Base-by-base conservation (phyloP, 768 basidiomycete genomes). In the Boletales sp. region DNA sequence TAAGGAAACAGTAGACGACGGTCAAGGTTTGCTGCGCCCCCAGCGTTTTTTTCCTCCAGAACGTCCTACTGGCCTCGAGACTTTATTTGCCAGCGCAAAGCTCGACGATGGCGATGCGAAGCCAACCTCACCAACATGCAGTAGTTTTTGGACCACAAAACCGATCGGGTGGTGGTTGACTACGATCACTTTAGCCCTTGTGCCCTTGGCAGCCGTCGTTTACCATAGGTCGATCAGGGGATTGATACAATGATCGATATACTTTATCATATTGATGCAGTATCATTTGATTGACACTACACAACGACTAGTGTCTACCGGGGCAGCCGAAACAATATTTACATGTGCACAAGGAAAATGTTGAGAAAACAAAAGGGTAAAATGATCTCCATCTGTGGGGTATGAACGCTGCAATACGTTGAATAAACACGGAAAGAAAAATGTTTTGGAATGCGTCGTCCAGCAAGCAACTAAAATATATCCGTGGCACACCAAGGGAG, bases 31-130 rank as follows among this genome's bases (percentile, higher is more conserved):
- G 81, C 58, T 90, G 43, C 79, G 81, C 5, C 86, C 84, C 4
- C 87, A 88, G 56, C 75, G 77, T 13, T 90, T 89, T 62, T 90
- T 89, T 56, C 78, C 86, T 14, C 87, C 87, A 0, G 87, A 89
- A 62, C 78, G 81, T 52, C 85, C 87, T 1, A 90, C 87, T 1
- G 87, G 87, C 13, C 73, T 90, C 8, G 87, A 90, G 65, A 73
- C 75, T 34, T 67, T 90, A 14, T 84, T 90, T 53, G 82, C 82
- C 49, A 73, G 71, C 53, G 82, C 86, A 11, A 76, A 73, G 43
- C 68, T 86, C 8, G 82, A 85, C 45, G 81, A 82, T 45, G 53
- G 46, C 42, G 40, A 53, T 10, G 10, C 29, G 31, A 55, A 44
- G 4, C 11, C 43, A 15, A 48, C 12, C 19, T 8, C 7, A 11